Conservation (phyloP, 768 basidiomycete species). For the Goffeauzyma gilvescens region DNA sequence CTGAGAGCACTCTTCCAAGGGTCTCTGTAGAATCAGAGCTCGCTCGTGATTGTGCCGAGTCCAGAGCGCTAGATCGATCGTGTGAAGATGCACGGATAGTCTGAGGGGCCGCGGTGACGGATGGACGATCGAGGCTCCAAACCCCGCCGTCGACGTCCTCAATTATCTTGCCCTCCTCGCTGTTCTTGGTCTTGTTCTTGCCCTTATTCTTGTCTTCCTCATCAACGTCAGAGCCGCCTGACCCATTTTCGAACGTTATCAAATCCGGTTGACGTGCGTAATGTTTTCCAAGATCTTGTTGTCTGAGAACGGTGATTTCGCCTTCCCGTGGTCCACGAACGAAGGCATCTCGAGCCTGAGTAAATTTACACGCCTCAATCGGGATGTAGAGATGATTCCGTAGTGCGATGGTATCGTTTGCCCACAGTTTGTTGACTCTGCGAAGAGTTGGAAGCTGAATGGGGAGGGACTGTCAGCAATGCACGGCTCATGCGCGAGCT, state of each 20-base stretch:
- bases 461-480: too few relatives aligned
- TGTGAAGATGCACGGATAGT: not conserved
- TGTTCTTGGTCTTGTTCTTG: not conserved
- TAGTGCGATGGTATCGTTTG: slow-evolving; percentile 75
- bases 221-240: not conserved
- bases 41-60: not conserved
- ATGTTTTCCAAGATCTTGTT: too few relatives aligned
- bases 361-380: slow-evolving; percentile 29
- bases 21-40: not conserved
- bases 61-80: not conserved
- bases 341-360: slow-evolving; percentile 21
- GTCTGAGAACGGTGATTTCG: slow-evolving; percentile 9
- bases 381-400: slow-evolving; percentile 68
- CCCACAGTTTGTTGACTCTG: slow-evolving; percentile 75
- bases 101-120: not conserved
- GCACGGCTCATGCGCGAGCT: too few relatives aligned
- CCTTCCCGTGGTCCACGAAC: slow-evolving; percentile 22
- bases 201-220: not conserved
- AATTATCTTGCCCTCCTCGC: not conserved
- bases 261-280: too few relatives aligned
- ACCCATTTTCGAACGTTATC: too few relatives aligned
- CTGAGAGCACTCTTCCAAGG: not conserved
- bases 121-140: not conserved
- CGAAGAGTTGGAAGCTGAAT: slow-evolving; percentile 48
- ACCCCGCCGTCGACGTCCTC: not conserved